Evolutionary conservation across 495 filamentous ascomycete species (phyloP), one percentile per base, ranked within the genome.

Genomic region (Aspergillus bertholletiae): DNA sequence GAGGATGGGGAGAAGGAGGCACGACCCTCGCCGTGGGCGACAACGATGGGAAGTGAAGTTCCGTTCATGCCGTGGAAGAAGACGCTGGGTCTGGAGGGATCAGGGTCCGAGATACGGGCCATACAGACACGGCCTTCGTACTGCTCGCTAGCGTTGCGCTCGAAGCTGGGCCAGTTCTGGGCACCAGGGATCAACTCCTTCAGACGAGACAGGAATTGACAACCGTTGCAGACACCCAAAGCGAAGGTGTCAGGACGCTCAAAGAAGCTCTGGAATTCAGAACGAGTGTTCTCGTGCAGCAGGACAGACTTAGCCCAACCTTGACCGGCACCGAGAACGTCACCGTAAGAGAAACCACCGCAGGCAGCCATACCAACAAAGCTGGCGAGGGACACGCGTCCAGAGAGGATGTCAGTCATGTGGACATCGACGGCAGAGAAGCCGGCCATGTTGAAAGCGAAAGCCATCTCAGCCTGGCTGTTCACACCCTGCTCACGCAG

Each of bases 241-340:
- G 89, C 82, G 71, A 98, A 98, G 8, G 94, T 97, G 58, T 96
- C 88, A 30, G 83, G 81, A 32, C 95, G 83, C 64, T 86, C 81
- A 71, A 98, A 97, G 84, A 98, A 98, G 7, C 67, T 65, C 58
- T 87, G 72, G 74, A 97, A 96, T 59, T 92, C 86, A 44, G 73
- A 74, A 27, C 91, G 83, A 3, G 88, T 85, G 53, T 85, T 84
- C 20, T 86, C 80, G 71, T 96, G 88, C 57, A 93, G 80, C 7
- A 96, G 81, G 34, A 97, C 91, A 4, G 88, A 91, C 67, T 92
- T 92, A n/a, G 95, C 92, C 94, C 94, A 98, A 46, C 95, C 94
- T 60, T 88, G 87, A 28, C 94, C 94, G 27, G 95, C 95, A 51
- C 93, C 95, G 3, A 97, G 84, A 34, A 97, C 91, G 57, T 98